Evolutionary conservation across 1,139 yeast genomes (phyloP).

Genomic region (Saccharomyces hybrid): DNA sequence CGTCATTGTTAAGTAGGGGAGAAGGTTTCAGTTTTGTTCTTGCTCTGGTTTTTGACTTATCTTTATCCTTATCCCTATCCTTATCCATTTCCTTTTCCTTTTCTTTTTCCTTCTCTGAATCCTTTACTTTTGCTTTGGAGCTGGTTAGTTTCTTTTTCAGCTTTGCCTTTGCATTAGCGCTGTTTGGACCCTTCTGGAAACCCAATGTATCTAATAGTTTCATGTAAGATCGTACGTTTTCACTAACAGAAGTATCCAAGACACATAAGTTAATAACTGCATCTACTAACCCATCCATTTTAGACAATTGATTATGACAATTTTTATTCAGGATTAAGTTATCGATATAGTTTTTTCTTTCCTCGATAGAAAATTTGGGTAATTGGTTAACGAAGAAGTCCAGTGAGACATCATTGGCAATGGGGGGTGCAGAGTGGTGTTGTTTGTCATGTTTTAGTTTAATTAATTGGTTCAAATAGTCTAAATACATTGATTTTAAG

Average conservation of each 20-base stretch:
- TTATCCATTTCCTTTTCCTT: not conserved
- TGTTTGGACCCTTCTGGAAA: conserved; percentile 3
- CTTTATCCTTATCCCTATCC: not conserved
- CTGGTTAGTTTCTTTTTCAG: conserved; percentile 1
- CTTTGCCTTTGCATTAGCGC: conserved; percentile 3
- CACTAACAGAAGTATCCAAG: conserved; percentile 23
- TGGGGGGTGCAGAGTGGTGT: not conserved
- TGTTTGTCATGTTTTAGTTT: conserved; percentile 12
- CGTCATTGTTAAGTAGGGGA: not conserved
- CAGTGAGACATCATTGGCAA: not conserved
- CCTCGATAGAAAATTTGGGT: conserved; percentile 21
- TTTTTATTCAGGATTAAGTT: conserved; percentile 11
- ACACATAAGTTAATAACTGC: conserved; percentile 20
- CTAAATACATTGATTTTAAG: conserved; percentile 27
- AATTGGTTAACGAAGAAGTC: conserved; percentile 3
- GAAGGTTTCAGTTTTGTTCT: not conserved
- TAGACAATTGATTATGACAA: conserved; percentile 7
- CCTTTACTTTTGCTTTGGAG: not conserved
- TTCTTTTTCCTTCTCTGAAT: not conserved
- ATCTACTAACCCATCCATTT: conserved; percentile 13
- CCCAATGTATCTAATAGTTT: conserved; percentile 11
- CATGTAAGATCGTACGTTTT: conserved; percentile 18
- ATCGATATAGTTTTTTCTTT: conserved; percentile 22
- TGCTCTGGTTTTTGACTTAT: not conserved
- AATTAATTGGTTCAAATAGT: conserved; percentile 23